Evolutionary conservation across 306 rosid species (phyloP), one percentile per base, ranked within the genome.

Genomic region (Mimosa pudica): DNA sequence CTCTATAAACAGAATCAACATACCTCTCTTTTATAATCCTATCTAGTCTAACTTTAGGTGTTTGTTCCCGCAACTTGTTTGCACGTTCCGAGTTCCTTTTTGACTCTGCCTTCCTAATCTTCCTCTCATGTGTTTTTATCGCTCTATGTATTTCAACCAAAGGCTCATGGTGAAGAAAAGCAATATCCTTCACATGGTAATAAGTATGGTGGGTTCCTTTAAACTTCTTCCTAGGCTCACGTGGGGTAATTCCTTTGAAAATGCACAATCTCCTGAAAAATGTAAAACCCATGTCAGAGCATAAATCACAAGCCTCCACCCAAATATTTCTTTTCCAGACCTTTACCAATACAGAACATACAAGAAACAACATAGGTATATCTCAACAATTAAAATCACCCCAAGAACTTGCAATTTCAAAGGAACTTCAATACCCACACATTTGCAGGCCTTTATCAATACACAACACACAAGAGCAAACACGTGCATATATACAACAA

Each of bases 151-250:
- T 77, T 85, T 92, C 97, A 61, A 92, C 76, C 16, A 95, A 82
- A 17, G 97, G 98, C n/a, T 95, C 98, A 0, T 91, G 98, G 41
- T 86, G 97, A 78, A 95, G 89, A 82, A 93, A 95, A n/a, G 92
- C 70, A 71, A 93, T 74, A 83, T 95, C 99, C 90, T 95, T 95
- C 75, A 92, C 87, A 66, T 95, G 99, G 83, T 93, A 95, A 81
- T 93, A 91, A 47, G 98, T 90, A 82, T 93, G 94, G 78, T 95
- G 98, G 68, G 86, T 92, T 76, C 99, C 99, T 44, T 92, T 90
- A 85, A 95, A 89, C 90, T 95, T 95, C 67, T 95, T 93, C 92
- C 90, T 95, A 1, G 99, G 98, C 84, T 95, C 99, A 61, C 97
- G 88, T 0, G 99, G 99, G 68, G 91, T 90, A 13, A 95, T 75